Percentiles rank a stretch among this genome's conserved stretches.
Conservation (phyloP, 352 stramenopile species). For the Pythium myriotylum region DNA sequence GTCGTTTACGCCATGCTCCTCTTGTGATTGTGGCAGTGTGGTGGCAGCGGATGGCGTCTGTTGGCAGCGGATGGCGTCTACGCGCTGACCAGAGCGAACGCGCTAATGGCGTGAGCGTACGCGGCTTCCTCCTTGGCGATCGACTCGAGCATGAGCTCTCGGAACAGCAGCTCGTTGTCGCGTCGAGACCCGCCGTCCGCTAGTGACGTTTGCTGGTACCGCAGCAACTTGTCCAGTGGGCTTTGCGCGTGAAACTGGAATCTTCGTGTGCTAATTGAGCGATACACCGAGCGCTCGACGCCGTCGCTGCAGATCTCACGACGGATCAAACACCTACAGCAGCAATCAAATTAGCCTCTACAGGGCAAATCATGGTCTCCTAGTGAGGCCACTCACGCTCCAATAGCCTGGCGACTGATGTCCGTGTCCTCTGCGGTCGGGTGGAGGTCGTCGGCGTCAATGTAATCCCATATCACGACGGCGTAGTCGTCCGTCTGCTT, state of each 20-base stretch:
- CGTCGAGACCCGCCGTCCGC: background rate
- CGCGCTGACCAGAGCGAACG: background rate
- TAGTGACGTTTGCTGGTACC: background rate
- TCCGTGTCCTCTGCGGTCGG: slow-evolving; percentile 15
- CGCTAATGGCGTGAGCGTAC: no score
- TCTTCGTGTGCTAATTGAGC: slow-evolving; percentile 8
- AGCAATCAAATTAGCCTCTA: no score
- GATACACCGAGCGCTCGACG: slow-evolving; percentile 6
- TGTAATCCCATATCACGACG: slow-evolving; percentile 34
- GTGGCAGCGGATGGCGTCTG: no score
- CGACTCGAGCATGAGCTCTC: slow-evolving; percentile 8
- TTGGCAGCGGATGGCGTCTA: no score
- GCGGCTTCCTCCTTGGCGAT: no score
- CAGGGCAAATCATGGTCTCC: no score
- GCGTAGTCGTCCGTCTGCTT: slow-evolving; percentile 30
- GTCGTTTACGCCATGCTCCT: no score
- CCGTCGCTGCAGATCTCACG: slow-evolving; percentile 12
- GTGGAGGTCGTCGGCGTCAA: slow-evolving; percentile 35
- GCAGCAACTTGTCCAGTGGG: background rate
- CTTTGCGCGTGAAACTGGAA: slow-evolving; percentile 6
- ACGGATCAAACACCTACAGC: slow-evolving; percentile 14
- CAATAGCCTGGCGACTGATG: slow-evolving; percentile 24
- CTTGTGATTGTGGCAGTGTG: no score
- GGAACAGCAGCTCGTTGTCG: slow-evolving; percentile 18
- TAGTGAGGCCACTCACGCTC: slow-evolving; percentile 2